Conservation (phyloP, 192 early-diverging fungal genomes). For the Coemansia sp. region DNA sequence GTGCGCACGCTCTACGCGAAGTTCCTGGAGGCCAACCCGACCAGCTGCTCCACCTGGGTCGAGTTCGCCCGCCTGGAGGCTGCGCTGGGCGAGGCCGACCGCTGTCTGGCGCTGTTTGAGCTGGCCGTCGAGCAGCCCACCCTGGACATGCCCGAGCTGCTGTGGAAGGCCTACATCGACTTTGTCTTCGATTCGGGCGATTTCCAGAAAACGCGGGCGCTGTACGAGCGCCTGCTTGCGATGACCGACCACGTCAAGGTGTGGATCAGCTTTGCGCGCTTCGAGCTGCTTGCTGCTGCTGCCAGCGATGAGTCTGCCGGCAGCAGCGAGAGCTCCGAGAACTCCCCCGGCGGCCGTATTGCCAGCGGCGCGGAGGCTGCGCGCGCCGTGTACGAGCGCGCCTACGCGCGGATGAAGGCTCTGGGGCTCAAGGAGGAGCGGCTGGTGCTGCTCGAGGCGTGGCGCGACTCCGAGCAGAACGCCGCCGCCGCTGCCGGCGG, state of each 20-base stretch:
- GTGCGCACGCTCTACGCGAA: constrained; percentile 88
- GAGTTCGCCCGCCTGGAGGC: constrained; percentile 93
- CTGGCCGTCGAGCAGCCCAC: constrained; percentile 85
- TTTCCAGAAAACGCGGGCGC: constrained; percentile 68
- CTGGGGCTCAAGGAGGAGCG: constrained; percentile 79
- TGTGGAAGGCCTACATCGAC: constrained; percentile 99
- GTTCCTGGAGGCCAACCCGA: constrained; percentile 84
- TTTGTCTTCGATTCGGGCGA: constrained; percentile 87
- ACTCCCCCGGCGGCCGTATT: constrained; percentile 41
- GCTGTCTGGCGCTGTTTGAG: constrained; percentile 86
- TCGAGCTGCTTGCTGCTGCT: constrained; percentile 62
- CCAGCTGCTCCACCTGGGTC: constrained; percentile 93
- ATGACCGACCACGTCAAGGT: constrained; percentile 96
- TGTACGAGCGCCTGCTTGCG: constrained; percentile 85
- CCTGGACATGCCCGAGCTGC: constrained; percentile 96
- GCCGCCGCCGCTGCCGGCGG: constrained; percentile 58
- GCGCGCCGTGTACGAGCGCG: constrained; percentile 75
- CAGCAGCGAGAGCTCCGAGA: too few relatives aligned
- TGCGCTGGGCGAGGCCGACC: constrained; percentile 82
- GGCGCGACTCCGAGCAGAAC: constrained; percentile 80
- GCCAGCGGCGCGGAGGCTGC: constrained; percentile 51
- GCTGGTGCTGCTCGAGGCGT: constrained; percentile 76
- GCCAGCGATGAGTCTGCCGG: constrained; percentile 16
- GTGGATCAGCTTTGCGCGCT: constrained; percentile 92
- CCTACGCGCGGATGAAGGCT: constrained; percentile 69